Base-by-base conservation (phyloP, 345 rosid genomes). In the Linum lewisii region DNA sequence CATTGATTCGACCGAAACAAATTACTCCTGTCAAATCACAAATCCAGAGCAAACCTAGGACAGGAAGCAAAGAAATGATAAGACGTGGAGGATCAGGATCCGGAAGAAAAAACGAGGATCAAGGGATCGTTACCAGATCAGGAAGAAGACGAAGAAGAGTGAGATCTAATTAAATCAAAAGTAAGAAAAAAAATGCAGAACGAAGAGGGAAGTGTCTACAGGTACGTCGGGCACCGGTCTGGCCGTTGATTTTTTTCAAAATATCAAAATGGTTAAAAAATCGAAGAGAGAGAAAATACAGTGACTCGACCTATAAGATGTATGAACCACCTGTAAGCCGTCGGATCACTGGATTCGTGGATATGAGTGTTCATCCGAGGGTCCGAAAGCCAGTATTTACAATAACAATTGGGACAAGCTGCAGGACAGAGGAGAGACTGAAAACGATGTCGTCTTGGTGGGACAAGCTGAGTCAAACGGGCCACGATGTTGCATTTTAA, bases 211-310 rank as follows among this genome's bases (percentile, higher is more conserved):
- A 23, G 53, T 37, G 51, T 51, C 23, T 44, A 29, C 32, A 18
- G 61, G 34, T 34, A 34, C 57, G 63, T 65, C 69, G 18, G 38
- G 38, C 69, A 58, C 63, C 63, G 49, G 59, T 24, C 60, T 21
- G 64, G 70, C 63, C 21, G 70, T 66, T 66, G 60, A 66, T n/a
- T n/a, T n/a, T n/a, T n/a, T n/a, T n/a, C n/a, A n/a, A 51, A 51
- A 10, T 22, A 21, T 58, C 53, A 0, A 32, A 23, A 51, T 21
- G 10, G 38, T 18, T 5, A 11, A 34, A 34, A 21, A 2, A 18
- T 18, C 6, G 56, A 22, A 21, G 22, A 7, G 13, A 21, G 25
- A 32, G 54, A 44, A 36, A 60, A n/a, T 42, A 21, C 3, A 0
- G 53, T 29, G 22, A 15, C 47, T 20, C 34, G 22, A 15, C 15